Base-by-base conservation (phyloP, 352 stramenopile genomes). In the Pythium aquatile region DNA sequence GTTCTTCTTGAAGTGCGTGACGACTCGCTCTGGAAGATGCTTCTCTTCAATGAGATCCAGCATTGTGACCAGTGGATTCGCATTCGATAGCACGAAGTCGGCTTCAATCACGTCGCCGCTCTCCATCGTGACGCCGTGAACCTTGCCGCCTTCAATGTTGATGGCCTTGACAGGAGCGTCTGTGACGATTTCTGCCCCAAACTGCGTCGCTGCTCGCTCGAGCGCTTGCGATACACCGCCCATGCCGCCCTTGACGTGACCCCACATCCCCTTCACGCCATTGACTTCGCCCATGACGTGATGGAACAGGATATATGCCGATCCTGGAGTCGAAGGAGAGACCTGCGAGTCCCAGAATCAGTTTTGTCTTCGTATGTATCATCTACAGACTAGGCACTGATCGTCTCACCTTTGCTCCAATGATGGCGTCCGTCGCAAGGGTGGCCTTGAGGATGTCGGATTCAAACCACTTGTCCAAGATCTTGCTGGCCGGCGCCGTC, bases 231-330 rank as follows among this genome's bases (percentile, higher is more conserved):
- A 91, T 42, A 97, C 82, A 0, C 70, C 67, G 9, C 90, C 90
- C 90, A 97, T 97, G 6, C 90, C 90, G 7, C 90, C 91, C 66
- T 93, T 87, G 28, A 97, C 88, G 54, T 97, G 91, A 0, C 87
- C 86, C 91, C 91, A 97, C 52, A 87, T 85, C 16, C 90, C 90
- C 51, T 95, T 94, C 10, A 92, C 65, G 20, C 88, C 89, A 44
- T 93, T 91, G 17, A 93, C 84, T 75, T 97, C 90, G 20, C 90
- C 90, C 90, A 97, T 97, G 24, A 97, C 91, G 58, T 97, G 90
- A 49, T 97, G 90, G 28, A 97, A 90, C 20, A 97, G 66, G 48
- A 97, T 95, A 63, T 97, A 97, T 0, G 85, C 90, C 2, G 87
- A 97, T 44, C 90, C 90, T 47, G 87, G 86, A 10, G 84, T 91